These are phyloP conservation scores for Porogramme epimiltina DNA, from an alignment of 1,284 basidiomycete genomes.

Conservation along the genomic window DNA sequence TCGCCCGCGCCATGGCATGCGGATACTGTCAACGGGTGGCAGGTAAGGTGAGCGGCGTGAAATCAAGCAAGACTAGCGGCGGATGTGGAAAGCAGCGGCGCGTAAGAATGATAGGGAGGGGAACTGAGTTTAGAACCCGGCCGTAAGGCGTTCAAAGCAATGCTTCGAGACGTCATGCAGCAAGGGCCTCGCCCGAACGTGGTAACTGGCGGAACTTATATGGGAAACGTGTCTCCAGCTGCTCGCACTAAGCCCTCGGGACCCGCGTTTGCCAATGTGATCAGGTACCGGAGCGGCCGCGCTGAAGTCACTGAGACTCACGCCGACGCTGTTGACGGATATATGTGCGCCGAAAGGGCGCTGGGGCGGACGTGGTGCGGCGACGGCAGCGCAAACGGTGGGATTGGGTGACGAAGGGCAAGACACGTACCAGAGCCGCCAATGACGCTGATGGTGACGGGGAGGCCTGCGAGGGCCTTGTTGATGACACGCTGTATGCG, in stretches of 20 bases:
- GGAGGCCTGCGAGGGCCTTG: conserved; percentile 82
- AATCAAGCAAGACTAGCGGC: too few relatives aligned
- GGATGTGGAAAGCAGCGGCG: background rate
- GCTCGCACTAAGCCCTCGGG: conserved; percentile 12
- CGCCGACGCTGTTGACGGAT: background rate
- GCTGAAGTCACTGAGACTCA: background rate
- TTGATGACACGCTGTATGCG: conserved; percentile 83
- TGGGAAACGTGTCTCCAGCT: background rate
- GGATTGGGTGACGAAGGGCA: background rate
- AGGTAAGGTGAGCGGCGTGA: too few relatives aligned
- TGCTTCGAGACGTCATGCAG: background rate
- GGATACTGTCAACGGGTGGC: conserved; percentile 66
- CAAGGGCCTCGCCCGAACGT: background rate
- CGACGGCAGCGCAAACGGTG: background rate
- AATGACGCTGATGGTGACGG: conserved; percentile 88
- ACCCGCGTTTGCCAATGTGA: background rate
- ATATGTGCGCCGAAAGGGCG: background rate
- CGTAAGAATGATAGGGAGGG: background rate
- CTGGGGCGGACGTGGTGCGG: background rate
- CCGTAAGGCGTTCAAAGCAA: background rate
- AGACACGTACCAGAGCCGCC: conserved; percentile 78
- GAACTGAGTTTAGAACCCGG: background rate
- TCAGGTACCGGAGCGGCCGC: background rate
- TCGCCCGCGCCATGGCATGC: conserved; percentile 94
- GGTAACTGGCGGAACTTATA: conserved; percentile 6